Evolutionary conservation across 2,329 filamentous ascomycete genomes (phyloP), one percentile per base, ranked within the genome.

Genomic region (Pleomassaria siparia): DNA sequence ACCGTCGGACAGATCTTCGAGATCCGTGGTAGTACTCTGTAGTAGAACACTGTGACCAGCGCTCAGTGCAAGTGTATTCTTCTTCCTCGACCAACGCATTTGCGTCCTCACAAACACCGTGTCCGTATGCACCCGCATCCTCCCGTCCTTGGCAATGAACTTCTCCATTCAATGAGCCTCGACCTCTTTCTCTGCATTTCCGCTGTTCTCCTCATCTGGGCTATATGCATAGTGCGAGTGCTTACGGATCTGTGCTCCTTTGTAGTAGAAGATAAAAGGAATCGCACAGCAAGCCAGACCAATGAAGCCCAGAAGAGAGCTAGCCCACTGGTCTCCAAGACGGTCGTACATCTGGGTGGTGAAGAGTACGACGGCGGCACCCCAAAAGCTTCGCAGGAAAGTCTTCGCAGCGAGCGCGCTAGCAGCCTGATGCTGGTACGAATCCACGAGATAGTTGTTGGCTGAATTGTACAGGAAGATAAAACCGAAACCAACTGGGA

Each of bases 361-460:
- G 72, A 94, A 94, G 1, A 95, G 79, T 0, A 92, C 88, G 1
- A 85, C 83, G 1, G 73, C 79, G 1, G 88, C 89, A 59, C 89
- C 89, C 87, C 88, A 94, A 72, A 91, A 87, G 13, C 82, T 87
- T 20, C 88, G 81, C 49, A 92, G 76, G 63, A 84, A 91, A 0
- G 88, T 92, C 77, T 92, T 92, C 30, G 88, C 88, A 0, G 89
- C 89, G 2, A 92, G 80, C 0, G 88, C 88, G 0, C 86, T 90
- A 1, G 89, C 89, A 1, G 89, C 89, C 70, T 91, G 88, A 72
- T 85, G 81, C 58, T 85, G 82, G 57, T 86, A 86, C 1, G 80
- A 81, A 62, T 86, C 83, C 40, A 86, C 82, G n/a, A 76, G 66
- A 50, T 74, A 74, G 62, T 76, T 76, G 64, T 75, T 75, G 2